These are phyloP conservation scores for Cyberlindnera xishuangbannaensis DNA, from an alignment of 805 yeast species.

Conservation along the genomic window DNA sequence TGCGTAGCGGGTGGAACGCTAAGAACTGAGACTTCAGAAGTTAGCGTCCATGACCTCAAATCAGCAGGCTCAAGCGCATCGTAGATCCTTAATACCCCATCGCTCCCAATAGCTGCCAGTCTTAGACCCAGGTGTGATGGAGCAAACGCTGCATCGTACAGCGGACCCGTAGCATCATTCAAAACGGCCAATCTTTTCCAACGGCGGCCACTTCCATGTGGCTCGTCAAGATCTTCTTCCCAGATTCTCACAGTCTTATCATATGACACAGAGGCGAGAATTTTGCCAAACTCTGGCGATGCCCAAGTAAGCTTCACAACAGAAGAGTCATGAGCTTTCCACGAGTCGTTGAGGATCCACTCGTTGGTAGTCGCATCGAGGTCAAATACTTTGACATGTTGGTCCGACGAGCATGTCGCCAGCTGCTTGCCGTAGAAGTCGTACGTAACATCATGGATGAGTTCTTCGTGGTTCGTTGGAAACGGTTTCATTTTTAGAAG, in stretches of 20 bases:
- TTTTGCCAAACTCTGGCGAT: slow-evolving; percentile 86
- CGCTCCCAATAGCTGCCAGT: slow-evolving; percentile 83
- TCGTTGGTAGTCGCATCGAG: slow-evolving; percentile 56
- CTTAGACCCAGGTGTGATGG: slow-evolving; percentile 79
- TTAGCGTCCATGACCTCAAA: slow-evolving; percentile 71
- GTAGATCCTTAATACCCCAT: slow-evolving; percentile 78
- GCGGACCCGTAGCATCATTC: slow-evolving; percentile 83
- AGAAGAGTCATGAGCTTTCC: slow-evolving; percentile 94
- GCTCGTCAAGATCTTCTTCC: slow-evolving; percentile 83
- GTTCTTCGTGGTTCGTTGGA: slow-evolving; percentile 87
- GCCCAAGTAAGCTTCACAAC: slow-evolving; percentile 87
- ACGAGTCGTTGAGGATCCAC: slow-evolving; percentile 83
- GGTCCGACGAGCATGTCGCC: slow-evolving; percentile 95
- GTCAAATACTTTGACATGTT: slow-evolving; percentile 85
- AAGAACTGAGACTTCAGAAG: slow-evolving; percentile 64
- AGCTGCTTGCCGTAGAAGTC: slow-evolving; percentile 89
- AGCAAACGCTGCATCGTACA: slow-evolving; percentile 86
- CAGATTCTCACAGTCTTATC: slow-evolving; percentile 86
- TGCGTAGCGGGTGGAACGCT: slow-evolving; percentile 71
- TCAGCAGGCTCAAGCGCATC: slow-evolving; percentile 91
- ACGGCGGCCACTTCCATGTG: slow-evolving; percentile 70
- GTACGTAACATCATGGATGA: slow-evolving; percentile 84
- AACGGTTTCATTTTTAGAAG: slow-evolving; percentile 55
- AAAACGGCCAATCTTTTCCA: slow-evolving; percentile 75
- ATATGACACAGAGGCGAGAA: slow-evolving; percentile 82